These are phyloP conservation scores for Leccinum aurantiacum DNA, from an alignment of 768 basidiomycete genomes.

Conservation along the genomic window DNA sequence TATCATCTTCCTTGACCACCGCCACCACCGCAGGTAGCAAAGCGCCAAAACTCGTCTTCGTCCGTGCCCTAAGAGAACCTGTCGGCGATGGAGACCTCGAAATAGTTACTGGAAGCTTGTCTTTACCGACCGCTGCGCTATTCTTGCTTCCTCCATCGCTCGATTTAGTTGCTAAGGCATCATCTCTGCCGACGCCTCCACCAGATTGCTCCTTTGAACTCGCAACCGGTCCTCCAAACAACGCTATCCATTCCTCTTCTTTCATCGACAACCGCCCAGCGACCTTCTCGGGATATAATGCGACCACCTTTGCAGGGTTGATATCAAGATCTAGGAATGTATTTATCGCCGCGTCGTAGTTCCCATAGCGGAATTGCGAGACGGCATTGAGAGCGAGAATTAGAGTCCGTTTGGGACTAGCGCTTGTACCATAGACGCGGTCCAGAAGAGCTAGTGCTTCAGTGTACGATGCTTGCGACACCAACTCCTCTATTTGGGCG, in stretches of 20 bases:
- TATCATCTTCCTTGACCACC: constrained; percentile 60
- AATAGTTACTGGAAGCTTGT: constrained; percentile 18
- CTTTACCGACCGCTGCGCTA: constrained; percentile 21
- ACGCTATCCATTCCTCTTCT: constrained; percentile 69
- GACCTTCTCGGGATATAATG: constrained; percentile 80
- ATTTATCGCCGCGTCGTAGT: constrained; percentile 80
- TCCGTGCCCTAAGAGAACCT: constrained; percentile 47
- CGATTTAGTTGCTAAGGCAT: constrained; percentile 26
- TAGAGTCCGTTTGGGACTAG: constrained; percentile 42
- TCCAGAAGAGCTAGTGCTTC: constrained; percentile 83
- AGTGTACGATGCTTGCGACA: constrained; percentile 61
- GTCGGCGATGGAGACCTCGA: constrained; percentile 36
- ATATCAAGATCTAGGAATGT: constrained; percentile 84
- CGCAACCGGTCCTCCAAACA: constrained; percentile 74
- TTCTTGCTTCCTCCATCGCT: constrained; percentile 29
- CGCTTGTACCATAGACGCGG: constrained; percentile 23
- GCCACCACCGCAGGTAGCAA: constrained; percentile 34
- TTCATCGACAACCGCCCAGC: constrained; percentile 76
- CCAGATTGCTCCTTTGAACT: constrained; percentile 12
- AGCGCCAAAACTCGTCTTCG: constrained; percentile 57
- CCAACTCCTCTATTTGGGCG: constrained; percentile 83
- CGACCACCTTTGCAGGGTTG: constrained; percentile 92
- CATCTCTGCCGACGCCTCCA: constrained; percentile 18
- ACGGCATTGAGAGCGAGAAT: constrained; percentile 79
- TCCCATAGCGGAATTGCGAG: constrained; percentile 63